Conservation (phyloP, 2,329 filamentous ascomycete genomes). For the Arthrinium phaeospermum region DNA sequence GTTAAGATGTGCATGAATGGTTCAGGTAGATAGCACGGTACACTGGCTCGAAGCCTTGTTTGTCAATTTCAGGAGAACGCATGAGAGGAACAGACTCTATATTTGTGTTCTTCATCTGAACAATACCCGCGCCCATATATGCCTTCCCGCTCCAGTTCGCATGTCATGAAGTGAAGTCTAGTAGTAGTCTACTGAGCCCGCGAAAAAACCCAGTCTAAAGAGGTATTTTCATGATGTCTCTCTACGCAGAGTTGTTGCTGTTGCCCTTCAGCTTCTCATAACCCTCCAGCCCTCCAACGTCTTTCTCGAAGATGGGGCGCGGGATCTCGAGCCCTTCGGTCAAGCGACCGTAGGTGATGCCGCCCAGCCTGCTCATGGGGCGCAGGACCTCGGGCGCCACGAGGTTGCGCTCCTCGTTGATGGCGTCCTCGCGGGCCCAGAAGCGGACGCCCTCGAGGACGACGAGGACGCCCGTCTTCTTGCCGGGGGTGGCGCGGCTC, state of each 20-base stretch:
- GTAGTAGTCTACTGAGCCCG: not conserved
- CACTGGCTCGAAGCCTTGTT: conserved; percentile 9
- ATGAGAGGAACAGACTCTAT: not conserved
- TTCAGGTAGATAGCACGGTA: conserved; percentile 8
- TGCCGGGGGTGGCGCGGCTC: conserved; percentile 70
- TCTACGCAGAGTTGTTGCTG: not conserved
- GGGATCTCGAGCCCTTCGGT: conserved; percentile 75
- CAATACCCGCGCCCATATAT: not conserved
- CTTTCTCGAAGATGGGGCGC: conserved; percentile 62
- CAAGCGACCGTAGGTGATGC: conserved; percentile 80
- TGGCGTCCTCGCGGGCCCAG: conserved; percentile 87
- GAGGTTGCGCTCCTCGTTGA: conserved; percentile 76
- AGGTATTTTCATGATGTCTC: not conserved
- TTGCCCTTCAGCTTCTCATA: conserved; percentile 56
- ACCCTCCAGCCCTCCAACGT: conserved; percentile 57
- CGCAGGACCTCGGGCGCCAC: conserved; percentile 78
- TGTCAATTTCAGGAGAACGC: conserved; percentile 14
- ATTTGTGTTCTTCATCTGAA: not conserved
- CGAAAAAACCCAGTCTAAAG: not conserved
- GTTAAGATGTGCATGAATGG: conserved; percentile 8
- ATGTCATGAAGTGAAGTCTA: not conserved
- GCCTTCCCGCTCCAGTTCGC: not conserved
- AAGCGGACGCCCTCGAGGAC: conserved; percentile 86
- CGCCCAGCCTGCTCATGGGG: conserved; percentile 80
- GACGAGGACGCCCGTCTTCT: conserved; percentile 75